Percentiles rank a stretch among this genome's conserved stretches.
These are phyloP conservation scores for Lachnellula hyalina DNA, from an alignment of 2,329 filamentous ascomycete species.

Conservation along the genomic window DNA sequence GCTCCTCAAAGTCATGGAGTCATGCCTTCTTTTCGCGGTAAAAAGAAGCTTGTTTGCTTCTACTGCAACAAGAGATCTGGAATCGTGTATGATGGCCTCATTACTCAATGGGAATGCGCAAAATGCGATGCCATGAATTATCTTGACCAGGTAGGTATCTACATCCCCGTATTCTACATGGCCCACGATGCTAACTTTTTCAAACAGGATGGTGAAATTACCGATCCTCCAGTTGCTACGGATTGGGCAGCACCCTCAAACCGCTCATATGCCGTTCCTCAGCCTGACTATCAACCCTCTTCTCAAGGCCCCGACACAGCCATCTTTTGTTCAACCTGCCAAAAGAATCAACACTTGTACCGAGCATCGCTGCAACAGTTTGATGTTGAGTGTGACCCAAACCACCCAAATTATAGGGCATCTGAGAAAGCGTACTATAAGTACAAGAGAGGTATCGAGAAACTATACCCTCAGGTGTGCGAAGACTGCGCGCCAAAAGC, in stretches of 20 bases:
- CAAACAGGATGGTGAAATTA: slow-evolving; percentile 74
- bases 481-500: slow-evolving; percentile 71
- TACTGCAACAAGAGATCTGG: slow-evolving; percentile 71
- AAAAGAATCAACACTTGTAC: slow-evolving; percentile 84
- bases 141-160: slow-evolving; percentile 80
- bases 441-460: slow-evolving; percentile 69
- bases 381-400: slow-evolving; percentile 59
- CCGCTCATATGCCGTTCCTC: slow-evolving; percentile 43
- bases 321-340: slow-evolving; percentile 69
- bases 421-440: slow-evolving; percentile 64
- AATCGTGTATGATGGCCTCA: slow-evolving; percentile 50
- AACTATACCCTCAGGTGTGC: slow-evolving; percentile 86
- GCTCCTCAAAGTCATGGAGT: slow-evolving; percentile 16
- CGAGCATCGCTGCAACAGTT: slow-evolving; percentile 74
- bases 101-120: slow-evolving; percentile 66
- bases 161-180: not conserved
- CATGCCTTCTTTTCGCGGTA: slow-evolving; percentile 20
- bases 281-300: slow-evolving; percentile 30
- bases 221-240: slow-evolving; percentile 70
- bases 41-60: slow-evolving; percentile 60
- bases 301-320: slow-evolving; percentile 32
- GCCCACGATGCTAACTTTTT: slow-evolving; percentile 5
- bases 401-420: slow-evolving; percentile 60
- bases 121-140: slow-evolving; percentile 84
- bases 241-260: slow-evolving; percentile 41